These are phyloP conservation scores for Lepiota venenata DNA, from an alignment of 768 basidiomycete species.

Conservation along the genomic window DNA sequence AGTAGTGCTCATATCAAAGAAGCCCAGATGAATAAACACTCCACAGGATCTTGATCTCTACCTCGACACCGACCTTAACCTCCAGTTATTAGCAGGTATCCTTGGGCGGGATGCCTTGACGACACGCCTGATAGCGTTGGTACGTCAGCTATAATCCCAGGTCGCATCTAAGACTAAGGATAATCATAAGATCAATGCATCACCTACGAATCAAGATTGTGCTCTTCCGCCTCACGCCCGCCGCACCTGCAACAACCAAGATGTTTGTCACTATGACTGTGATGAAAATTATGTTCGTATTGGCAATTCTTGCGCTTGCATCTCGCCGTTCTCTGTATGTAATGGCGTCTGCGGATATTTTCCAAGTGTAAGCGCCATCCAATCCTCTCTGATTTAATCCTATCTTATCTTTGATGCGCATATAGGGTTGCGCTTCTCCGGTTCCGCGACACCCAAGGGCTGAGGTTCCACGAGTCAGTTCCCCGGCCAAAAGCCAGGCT, in stretches of 20 bases:
- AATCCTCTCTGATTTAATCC: neutral
- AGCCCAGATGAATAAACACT: neutral
- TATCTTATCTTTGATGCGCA: neutral
- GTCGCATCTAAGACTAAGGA: neutral
- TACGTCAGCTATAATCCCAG: constrained; percentile 8
- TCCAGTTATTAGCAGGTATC: constrained; percentile 23
- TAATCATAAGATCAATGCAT: constrained; percentile 24
- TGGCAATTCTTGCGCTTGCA: constrained; percentile 34
- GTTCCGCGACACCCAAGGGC: constrained; percentile 24
- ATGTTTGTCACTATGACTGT: constrained; percentile 35
- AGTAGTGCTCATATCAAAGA: neutral
- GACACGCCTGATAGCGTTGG: constrained; percentile 22
- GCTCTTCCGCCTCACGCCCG: constrained; percentile 27
- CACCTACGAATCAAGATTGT: constrained; percentile 28
- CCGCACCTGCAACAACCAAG: constrained; percentile 24
- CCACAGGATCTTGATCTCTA: constrained; percentile 30
- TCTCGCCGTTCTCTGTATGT: constrained; percentile 30
- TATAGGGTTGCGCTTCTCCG: constrained; percentile 38
- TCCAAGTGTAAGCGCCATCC: constrained; percentile 24
- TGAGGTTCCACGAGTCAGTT: neutral
- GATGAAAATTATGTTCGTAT: constrained; percentile 22
- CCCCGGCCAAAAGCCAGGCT: no score
- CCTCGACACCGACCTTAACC: constrained; percentile 25
- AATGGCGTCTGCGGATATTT: constrained; percentile 37
- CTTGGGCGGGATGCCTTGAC: constrained; percentile 22